phyloP scores from a whole-genome alignment of 2,329 filamentous ascomycete genomes.

The Gaeumannomyces tritici region DNA sequence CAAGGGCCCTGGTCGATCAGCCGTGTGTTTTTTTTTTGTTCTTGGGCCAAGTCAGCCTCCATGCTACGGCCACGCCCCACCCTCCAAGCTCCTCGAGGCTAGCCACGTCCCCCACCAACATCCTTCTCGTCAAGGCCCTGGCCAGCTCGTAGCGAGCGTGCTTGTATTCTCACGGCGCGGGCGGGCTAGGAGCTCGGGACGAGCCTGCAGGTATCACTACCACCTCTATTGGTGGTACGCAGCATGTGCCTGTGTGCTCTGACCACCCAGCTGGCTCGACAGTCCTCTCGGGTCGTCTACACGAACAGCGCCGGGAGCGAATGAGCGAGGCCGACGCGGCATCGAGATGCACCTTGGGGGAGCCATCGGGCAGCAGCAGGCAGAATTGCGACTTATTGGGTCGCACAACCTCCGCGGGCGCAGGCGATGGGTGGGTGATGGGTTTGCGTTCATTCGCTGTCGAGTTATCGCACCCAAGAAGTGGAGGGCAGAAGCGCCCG shows the following conservation, averaged over 20 bases:
- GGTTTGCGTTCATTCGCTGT: not conserved
- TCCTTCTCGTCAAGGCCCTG: too few relatives aligned
- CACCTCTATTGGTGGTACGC: not conserved
- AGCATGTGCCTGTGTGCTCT: not conserved
- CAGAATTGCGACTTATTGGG: not conserved
- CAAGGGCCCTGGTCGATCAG: conserved; percentile 16
- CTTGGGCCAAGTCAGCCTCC: not conserved
- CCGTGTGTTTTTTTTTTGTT: conserved; percentile 6
- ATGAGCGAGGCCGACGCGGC: not conserved
- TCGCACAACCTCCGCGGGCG: not conserved
- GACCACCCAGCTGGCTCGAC: not conserved
- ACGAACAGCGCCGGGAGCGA: not conserved
- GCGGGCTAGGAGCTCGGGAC: not conserved
- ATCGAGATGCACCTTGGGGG: not conserved
- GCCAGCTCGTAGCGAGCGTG: not conserved
- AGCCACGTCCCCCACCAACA: not conserved
- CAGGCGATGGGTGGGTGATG: not conserved
- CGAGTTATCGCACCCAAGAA: too few relatives aligned
- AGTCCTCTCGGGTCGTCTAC: not conserved
- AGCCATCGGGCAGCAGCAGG: not conserved
- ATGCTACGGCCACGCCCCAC: not conserved
- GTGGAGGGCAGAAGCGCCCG: too few relatives aligned
- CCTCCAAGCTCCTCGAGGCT: not conserved
- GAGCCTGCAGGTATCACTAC: not conserved
- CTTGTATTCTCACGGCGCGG: not conserved